A percentile compares a stretch with the other conserved stretches of the same genome.
Conservation (phyloP, 441 rosid genomes). For the Populus trichocarpa region DNA sequence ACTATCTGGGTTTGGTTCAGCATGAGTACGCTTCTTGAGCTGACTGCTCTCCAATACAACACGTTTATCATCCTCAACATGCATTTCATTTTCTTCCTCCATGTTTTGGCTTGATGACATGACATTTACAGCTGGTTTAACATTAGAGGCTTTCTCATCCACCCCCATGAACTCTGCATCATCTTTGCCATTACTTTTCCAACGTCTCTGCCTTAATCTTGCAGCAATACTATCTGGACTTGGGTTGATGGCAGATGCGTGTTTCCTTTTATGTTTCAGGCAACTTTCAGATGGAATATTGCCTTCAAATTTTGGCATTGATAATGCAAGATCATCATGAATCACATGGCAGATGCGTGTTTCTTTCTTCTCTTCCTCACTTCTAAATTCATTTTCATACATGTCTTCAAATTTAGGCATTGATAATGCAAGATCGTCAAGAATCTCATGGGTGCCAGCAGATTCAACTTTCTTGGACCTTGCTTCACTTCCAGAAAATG, state of each 20-base stretch:
- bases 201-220: conserved; percentile 28
- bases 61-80: conserved; percentile 2
- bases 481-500: conserved; percentile 27
- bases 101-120: neutral
- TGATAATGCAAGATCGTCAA: conserved; percentile 15
- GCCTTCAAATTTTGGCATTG: conserved; percentile 6
- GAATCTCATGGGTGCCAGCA: conserved; percentile 12
- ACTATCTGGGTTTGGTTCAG: conserved; percentile 37
- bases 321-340: conserved; percentile 15
- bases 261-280: conserved; percentile 17
- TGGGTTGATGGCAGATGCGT: conserved; percentile 9
- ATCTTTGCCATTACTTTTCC: neutral
- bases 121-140: neutral
- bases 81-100: conserved; percentile 16
- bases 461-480: conserved; percentile 14
- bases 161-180: neutral
- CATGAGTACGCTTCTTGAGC: conserved; percentile 20
- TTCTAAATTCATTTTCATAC: conserved; percentile 12
- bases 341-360: neutral
- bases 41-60: conserved; percentile 8
- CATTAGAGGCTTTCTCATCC: conserved; percentile 12
- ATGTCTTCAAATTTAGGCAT: conserved; percentile 23
- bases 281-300: neutral
- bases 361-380: conserved; percentile 23
- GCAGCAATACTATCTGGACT: conserved; percentile 29